Percentiles rank a stretch among this genome's conserved stretches.
These are phyloP conservation scores for Asterophora lycoperdoides DNA, from an alignment of 768 basidiomycete genomes.

Conservation along the genomic window DNA sequence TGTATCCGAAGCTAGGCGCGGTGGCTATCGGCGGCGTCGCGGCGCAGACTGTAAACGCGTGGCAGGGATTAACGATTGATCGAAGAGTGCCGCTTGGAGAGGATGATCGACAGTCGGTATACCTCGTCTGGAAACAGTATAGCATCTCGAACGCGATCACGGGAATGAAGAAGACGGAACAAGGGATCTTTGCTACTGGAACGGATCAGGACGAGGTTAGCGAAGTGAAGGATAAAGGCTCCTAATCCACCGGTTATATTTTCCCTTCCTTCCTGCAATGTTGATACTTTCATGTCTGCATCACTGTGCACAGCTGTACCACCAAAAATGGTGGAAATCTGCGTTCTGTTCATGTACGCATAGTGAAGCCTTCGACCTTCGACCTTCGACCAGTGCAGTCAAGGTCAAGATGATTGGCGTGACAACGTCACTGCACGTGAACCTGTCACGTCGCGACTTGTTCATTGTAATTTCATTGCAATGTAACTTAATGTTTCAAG, in stretches of 20 bases:
- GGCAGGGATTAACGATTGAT: conserved; percentile 35
- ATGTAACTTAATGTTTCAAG: too few species aligned
- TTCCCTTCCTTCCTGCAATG: background rate
- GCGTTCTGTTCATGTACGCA: too few species aligned
- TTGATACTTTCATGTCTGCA: too few species aligned
- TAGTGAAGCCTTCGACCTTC: too few species aligned
- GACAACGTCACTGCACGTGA: too few species aligned
- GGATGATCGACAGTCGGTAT: conserved; percentile 37
- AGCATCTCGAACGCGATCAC: conserved; percentile 1
- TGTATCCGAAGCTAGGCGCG: conserved; percentile 22
- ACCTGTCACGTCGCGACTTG: background rate
- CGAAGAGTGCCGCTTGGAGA: conserved; percentile 33
- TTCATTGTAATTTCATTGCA: too few species aligned
- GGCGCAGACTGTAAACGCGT: conserved; percentile 29
- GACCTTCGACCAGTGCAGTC: too few species aligned
- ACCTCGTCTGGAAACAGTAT: conserved; percentile 19
- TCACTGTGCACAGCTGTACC: too few species aligned
- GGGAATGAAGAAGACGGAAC: conserved; percentile 12
- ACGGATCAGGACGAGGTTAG: background rate
- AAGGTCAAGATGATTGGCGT: too few species aligned
- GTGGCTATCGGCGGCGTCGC: conserved; percentile 22
- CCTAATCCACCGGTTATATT: background rate
- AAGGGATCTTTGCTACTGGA: conserved; percentile 9
- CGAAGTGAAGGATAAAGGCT: background rate
- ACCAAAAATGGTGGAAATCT: too few species aligned